Evolutionary conservation across 1,284 basidiomycete species (phyloP), one percentile per base, ranked within the genome.

Genomic region (Laetiporus sulphureus): DNA sequence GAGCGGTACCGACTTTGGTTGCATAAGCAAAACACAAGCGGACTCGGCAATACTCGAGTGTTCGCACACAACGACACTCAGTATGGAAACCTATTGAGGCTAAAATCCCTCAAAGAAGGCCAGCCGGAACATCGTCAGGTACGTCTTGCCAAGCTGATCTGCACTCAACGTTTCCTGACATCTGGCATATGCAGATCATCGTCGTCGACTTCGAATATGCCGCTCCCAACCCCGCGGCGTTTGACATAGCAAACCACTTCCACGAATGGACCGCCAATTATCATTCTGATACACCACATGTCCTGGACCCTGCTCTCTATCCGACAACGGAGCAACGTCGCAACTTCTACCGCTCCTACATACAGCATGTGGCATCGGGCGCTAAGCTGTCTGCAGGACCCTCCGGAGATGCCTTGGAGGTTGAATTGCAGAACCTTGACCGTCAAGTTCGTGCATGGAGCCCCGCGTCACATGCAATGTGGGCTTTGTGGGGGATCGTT

Each of bases 181-280:
- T 27, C 25, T 8, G 20, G 34, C 34, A 19, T 37, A 5, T 45
- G 38, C 57, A 91, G 86, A 82, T 94, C 54, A 88, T 94, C 57
- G 90, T 96, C 27, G 89, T 96, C 49, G 92, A 96, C 64, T 96
- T 95, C 59, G 93, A 97, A 66, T 97, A 96, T 58, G 90, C 92
- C 6, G 74, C 83, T 0, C 84, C 87, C 2, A 96, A 95, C 60
- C 81, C 90, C 21, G 80, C 91, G 3, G 86, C 89, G 2, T 94
- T 83, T 64, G 93, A 97, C 61, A 91, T 97, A 55, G 92, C 87
- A 45, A 96, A 96, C 65, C 92, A 96, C 65, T 96, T 95, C 65
- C 83, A 90, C 59, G 93, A 96, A 65, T 96, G 93, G 92, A 87
- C 87, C 21, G 86, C 90, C 15, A 76, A 95, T 63, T 97, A 96